These are phyloP conservation scores for Aspergillus tubingensis DNA, from an alignment of 2,329 filamentous ascomycete species.

Conservation along the genomic window DNA sequence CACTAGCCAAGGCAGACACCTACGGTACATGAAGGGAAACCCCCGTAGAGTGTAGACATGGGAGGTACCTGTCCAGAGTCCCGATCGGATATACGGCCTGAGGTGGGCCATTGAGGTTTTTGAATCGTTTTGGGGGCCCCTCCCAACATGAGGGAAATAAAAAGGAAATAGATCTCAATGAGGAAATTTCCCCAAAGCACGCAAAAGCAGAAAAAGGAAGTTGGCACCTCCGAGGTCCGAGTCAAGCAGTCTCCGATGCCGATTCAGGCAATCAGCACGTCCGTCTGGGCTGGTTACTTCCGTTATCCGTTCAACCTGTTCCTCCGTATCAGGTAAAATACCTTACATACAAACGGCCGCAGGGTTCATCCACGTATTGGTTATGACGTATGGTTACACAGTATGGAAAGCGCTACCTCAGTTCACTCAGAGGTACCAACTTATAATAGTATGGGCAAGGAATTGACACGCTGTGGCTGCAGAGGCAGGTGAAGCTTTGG, in stretches of 20 bases:
- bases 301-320: slow-evolving; percentile 13
- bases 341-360: neutral
- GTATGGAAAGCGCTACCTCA: neutral
- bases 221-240: slow-evolving; percentile 26
- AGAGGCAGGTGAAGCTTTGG: neutral
- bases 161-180: slow-evolving; percentile 4
- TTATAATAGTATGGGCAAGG: neutral
- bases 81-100: slow-evolving; percentile 10
- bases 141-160: neutral
- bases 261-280: slow-evolving; percentile 3
- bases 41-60: neutral
- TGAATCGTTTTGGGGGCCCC: neutral
- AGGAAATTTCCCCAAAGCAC: slow-evolving; percentile 14
- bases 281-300: slow-evolving; percentile 8
- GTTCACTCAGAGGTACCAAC: neutral
- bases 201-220: slow-evolving; percentile 1
- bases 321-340: slow-evolving; percentile 9
- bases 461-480: neutral
- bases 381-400: slow-evolving; percentile 1
- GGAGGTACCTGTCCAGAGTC: neutral
- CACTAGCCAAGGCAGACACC: neutral
- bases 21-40: neutral
- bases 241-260: slow-evolving; percentile 13
- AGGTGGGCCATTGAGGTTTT: slow-evolving; percentile 4
- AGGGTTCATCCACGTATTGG: neutral